phyloP scores from a whole-genome alignment of 176 grass and related monocot species.

The Oryza rufipogon region DNA sequence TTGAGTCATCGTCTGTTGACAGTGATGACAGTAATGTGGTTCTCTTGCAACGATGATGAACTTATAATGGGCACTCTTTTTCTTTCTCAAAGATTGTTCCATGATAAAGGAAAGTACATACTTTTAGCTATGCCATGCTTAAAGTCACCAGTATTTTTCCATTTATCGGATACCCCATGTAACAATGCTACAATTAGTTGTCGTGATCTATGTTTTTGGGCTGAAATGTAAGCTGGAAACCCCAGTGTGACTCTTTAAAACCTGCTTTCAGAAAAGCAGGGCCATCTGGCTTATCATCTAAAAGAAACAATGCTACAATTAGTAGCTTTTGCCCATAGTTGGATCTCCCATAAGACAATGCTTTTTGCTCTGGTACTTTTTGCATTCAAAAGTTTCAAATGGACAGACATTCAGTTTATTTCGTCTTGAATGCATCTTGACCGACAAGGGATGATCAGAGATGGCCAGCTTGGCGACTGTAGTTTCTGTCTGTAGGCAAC shows the following conservation, averaged over 20 bases:
- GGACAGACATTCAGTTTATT: background rate
- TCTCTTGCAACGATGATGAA: background rate
- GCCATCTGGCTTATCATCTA: no score
- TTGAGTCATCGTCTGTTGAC: background rate
- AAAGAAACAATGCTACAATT: background rate
- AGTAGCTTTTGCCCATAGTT: conserved; percentile 6
- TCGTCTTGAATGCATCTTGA: background rate
- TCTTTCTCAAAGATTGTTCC: background rate
- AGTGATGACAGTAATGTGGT: conserved; percentile 10
- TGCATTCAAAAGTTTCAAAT: conserved; percentile 29
- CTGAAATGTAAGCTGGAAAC: no score
- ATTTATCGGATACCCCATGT: conserved; percentile 17
- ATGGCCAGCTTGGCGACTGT: background rate
- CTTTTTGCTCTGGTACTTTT: conserved; percentile 7
- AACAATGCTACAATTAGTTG: background rate
- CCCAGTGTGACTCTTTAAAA: no score
- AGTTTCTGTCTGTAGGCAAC: background rate
- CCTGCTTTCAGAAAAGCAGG: no score
- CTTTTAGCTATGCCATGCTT: conserved; percentile 10
- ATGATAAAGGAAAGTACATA: background rate
- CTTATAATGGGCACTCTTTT: background rate
- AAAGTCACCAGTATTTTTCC: conserved; percentile 14
- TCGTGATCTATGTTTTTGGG: no score
- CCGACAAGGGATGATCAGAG: conserved; percentile 19
- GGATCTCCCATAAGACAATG: background rate